Evolutionary conservation across 192 early-diverging fungal genomes (phyloP).

Genomic region (Gryganskiella cystojenkinii): DNA sequence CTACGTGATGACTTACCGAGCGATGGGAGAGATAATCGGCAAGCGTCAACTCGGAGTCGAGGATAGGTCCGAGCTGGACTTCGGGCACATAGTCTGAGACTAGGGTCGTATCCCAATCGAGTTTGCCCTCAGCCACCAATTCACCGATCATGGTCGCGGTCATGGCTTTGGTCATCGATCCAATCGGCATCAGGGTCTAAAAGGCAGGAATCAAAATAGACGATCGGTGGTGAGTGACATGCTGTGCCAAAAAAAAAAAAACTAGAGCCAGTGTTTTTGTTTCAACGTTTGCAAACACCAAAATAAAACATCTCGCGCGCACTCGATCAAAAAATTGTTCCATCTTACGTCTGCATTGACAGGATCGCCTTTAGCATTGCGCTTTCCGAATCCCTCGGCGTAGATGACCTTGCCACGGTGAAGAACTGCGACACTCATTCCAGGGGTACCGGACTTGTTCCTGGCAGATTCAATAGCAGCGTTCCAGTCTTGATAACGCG

Average conservation of each 20-base stretch:
- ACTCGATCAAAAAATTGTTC: background rate
- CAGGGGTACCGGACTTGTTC: conserved; percentile 7
- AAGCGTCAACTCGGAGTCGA: conserved; percentile 7
- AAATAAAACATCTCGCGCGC: background rate
- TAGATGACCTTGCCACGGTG: conserved; percentile 15
- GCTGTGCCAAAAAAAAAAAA: background rate
- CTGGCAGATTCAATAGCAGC: background rate
- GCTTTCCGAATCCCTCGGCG: conserved; percentile 19
- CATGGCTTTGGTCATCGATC: conserved; percentile 19
- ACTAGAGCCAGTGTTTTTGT: too few species aligned
- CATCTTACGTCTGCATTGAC: background rate
- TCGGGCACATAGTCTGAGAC: conserved; percentile 14
- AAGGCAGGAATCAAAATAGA: too few species aligned
- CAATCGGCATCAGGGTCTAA: conserved; percentile 16
- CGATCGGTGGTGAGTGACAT: too few species aligned
- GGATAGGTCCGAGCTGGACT: conserved; percentile 7
- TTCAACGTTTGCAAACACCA: too few species aligned
- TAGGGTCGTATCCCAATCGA: conserved; percentile 12
- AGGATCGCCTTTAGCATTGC: conserved; percentile 7
- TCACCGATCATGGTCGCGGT: conserved; percentile 15
- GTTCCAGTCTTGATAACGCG: too few species aligned
- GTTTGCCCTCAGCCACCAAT: conserved; percentile 16
- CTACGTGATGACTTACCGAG: too few species aligned
- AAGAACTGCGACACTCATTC: conserved; percentile 17
- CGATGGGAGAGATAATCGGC: conserved; percentile 12